Conservation (phyloP, 2,329 filamentous ascomycete genomes). For the Epichloe sp. region DNA sequence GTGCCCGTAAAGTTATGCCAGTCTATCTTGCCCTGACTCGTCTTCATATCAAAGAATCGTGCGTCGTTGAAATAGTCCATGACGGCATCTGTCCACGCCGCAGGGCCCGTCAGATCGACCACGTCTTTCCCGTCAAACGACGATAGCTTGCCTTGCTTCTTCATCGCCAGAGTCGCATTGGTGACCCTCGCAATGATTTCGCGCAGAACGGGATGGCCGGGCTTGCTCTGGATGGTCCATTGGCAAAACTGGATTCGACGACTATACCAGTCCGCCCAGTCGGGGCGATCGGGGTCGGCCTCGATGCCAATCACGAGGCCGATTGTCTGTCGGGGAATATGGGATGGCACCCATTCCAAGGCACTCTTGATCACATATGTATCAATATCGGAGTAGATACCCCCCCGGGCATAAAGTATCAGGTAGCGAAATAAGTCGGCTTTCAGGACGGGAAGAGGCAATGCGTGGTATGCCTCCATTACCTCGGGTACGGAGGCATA, state of each 20-base stretch:
- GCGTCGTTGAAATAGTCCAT: constrained; percentile 91
- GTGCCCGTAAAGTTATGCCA: constrained; percentile 87
- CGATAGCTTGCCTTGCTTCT: constrained; percentile 51
- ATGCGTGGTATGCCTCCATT: constrained; percentile 58
- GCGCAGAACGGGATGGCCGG: constrained; percentile 81
- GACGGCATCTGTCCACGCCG: constrained; percentile 83
- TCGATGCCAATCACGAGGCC: constrained; percentile 91
- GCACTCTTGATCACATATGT: constrained; percentile 75
- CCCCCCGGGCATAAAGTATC: constrained; percentile 47
- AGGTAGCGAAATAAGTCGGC: constrained; percentile 71
- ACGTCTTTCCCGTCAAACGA: constrained; percentile 55
- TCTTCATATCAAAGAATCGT: constrained; percentile 70
- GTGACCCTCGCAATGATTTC: constrained; percentile 83
- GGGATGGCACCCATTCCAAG: constrained; percentile 71
- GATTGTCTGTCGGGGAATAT: constrained; percentile 62
- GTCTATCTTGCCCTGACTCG: constrained; percentile 60
- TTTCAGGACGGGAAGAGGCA: constrained; percentile 64
- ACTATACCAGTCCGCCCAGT: constrained; percentile 95
- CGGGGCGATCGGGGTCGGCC: constrained; percentile 81
- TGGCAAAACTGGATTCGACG: constrained; percentile 96
- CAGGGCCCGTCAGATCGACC: constrained; percentile 89
- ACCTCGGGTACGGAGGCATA: constrained; percentile 75
- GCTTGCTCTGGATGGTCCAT: constrained; percentile 95
- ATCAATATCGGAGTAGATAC: constrained; percentile 82
- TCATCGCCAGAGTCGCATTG: constrained; percentile 61